Evolutionary conservation across 1,139 yeast genomes (phyloP).

Genomic region (Debaryomyces psychrophilus): DNA sequence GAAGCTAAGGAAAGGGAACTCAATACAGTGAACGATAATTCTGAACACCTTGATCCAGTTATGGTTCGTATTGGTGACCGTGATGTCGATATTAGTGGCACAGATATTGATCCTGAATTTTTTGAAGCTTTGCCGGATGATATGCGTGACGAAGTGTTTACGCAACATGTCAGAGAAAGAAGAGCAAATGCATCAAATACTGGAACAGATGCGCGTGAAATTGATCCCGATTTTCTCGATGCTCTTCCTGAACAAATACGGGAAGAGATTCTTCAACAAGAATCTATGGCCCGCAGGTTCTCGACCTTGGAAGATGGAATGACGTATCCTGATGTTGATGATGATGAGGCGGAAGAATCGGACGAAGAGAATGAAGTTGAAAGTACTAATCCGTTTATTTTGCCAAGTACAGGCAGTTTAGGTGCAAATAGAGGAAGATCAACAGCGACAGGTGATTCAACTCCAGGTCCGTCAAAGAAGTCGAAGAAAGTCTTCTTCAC

Average conservation of each 20-base stretch:
- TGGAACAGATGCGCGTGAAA: conserved; percentile 56
- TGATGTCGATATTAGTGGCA: conserved; percentile 82
- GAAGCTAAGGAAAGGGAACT: conserved; percentile 41
- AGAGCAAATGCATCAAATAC: conserved; percentile 54
- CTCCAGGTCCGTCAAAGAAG: conserved; percentile 11
- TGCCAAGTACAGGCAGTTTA: conserved; percentile 1
- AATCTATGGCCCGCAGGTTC: conserved; percentile 51
- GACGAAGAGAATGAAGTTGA: conserved; percentile 30
- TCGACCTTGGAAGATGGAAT: conserved; percentile 29
- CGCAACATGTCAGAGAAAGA: conserved; percentile 79
- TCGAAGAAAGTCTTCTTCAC: conserved; percentile 51
- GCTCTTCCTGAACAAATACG: conserved; percentile 80
- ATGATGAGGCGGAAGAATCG: conserved; percentile 31
- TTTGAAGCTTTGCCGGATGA: conserved; percentile 90
- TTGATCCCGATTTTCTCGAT: conserved; percentile 79
- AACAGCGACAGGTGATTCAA: background rate
- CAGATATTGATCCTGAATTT: conserved; percentile 92
- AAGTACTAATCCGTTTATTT: conserved; percentile 7
- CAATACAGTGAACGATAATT: conserved; percentile 23
- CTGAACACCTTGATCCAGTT: conserved; percentile 47
- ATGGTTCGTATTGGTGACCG: conserved; percentile 77
- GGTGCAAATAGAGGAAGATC: conserved; percentile 1
- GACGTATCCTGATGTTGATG: conserved; percentile 24
- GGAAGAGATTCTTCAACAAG: conserved; percentile 73
- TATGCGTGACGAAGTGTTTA: conserved; percentile 89